These are phyloP conservation scores for Penicillium odoratum DNA, from an alignment of 495 filamentous ascomycete species.

Conservation along the genomic window DNA sequence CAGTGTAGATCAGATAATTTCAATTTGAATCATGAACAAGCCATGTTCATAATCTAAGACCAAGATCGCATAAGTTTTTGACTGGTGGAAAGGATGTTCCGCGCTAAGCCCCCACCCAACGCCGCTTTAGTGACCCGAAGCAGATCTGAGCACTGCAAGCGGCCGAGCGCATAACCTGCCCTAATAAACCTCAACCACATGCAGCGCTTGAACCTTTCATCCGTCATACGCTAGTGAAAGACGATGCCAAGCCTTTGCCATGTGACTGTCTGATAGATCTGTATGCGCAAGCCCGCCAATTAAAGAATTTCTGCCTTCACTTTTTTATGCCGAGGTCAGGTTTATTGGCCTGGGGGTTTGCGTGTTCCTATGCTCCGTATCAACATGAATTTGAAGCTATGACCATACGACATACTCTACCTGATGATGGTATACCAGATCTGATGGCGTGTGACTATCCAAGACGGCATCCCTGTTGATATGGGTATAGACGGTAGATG, in stretches of 20 bases:
- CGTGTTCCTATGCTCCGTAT: too few relatives aligned
- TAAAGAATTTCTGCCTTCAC: neutral
- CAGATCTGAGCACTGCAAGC: neutral
- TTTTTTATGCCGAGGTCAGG: neutral
- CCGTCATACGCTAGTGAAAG: neutral
- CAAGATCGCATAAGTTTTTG: neutral
- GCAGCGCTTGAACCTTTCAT: too few relatives aligned
- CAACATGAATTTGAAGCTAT: neutral
- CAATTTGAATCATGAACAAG: too few relatives aligned
- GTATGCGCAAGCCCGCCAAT: neutral
- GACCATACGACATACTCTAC: neutral
- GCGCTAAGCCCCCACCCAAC: neutral
- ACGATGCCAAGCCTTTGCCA: neutral
- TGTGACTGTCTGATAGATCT: neutral
- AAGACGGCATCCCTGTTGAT: neutral
- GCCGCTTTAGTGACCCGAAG: neutral
- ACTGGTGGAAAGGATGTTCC: neutral
- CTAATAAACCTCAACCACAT: neutral
- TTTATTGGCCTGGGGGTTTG: neutral
- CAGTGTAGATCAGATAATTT: too few relatives aligned
- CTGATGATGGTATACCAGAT: neutral
- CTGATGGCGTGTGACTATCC: neutral
- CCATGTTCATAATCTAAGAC: neutral
- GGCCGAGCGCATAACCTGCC: slow-evolving; percentile 1
- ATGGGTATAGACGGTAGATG: neutral